Evolutionary conservation across 2,329 filamentous ascomycete species (phyloP).

Genomic region (Penicillium sp.): DNA sequence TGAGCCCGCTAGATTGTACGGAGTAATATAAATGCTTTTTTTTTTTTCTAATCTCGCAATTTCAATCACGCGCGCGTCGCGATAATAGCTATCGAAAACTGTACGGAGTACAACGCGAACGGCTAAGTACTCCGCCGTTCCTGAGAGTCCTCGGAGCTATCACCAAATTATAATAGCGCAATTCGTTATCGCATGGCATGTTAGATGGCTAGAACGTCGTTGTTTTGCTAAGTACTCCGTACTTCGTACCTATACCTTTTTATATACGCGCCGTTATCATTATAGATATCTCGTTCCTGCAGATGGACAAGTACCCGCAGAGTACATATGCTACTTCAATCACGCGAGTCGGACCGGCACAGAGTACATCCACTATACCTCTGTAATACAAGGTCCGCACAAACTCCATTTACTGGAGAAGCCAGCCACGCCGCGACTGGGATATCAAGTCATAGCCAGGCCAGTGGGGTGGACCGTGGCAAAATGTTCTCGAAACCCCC

Average conservation of each 20-base stretch:
- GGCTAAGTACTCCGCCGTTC: slow-evolving; percentile 11
- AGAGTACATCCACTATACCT: slow-evolving; percentile 1
- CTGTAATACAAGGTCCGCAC: slow-evolving; percentile 12
- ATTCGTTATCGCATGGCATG: slow-evolving; percentile 16
- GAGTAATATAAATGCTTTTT: neutral
- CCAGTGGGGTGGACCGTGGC: slow-evolving; percentile 34
- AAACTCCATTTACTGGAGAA: slow-evolving; percentile 16
- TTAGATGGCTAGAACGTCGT: neutral
- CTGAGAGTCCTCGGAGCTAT: slow-evolving; percentile 5
- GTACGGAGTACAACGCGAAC: slow-evolving; percentile 6
- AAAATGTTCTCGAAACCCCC: slow-evolving; percentile 33
- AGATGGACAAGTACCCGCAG: slow-evolving; percentile 7
- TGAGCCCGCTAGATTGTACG: neutral
- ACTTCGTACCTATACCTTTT: neutral
- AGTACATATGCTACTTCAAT: neutral
- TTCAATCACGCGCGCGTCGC: slow-evolving; percentile 10
- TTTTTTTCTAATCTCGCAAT: neutral
- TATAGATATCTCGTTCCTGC: slow-evolving; percentile 3
- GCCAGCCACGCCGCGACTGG: slow-evolving; percentile 17
- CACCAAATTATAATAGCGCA: slow-evolving; percentile 6
- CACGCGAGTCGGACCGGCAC: slow-evolving; percentile 1
- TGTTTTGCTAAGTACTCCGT: neutral
- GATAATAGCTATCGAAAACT: slow-evolving; percentile 1
- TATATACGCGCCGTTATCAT: neutral
- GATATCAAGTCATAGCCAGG: slow-evolving; percentile 15